These are phyloP conservation scores for Sisymbrium irio DNA, from an alignment of 345 rosid genomes.

Conservation along the genomic window DNA sequence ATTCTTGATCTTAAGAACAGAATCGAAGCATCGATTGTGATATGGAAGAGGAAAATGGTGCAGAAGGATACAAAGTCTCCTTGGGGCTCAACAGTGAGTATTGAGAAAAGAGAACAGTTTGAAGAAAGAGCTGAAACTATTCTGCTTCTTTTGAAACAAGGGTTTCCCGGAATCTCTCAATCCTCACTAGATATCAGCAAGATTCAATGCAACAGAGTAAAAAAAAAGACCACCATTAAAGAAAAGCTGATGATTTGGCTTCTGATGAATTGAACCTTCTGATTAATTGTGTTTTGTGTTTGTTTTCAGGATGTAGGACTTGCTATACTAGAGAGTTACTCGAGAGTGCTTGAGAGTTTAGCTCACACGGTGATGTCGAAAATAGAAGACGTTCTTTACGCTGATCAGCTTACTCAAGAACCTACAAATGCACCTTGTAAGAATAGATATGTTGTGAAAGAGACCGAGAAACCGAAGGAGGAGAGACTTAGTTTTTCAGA, in stretches of 20 bases:
- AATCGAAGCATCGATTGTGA: slow-evolving; percentile 86
- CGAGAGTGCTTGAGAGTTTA: slow-evolving; percentile 80
- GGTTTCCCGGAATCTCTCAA: slow-evolving; percentile 77
- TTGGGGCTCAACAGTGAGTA: slow-evolving; percentile 83
- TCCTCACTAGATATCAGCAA: slow-evolving; percentile 82
- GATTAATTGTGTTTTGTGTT: background rate
- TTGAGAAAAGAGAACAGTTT: slow-evolving; percentile 83
- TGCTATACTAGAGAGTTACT: slow-evolving; percentile 80
- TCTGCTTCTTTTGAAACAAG: slow-evolving; percentile 67
- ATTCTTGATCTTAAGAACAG: slow-evolving; percentile 79
- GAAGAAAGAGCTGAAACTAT: slow-evolving; percentile 93
- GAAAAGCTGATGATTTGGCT: background rate
- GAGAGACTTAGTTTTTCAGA: slow-evolving; percentile 26
- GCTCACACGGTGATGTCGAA: slow-evolving; percentile 73
- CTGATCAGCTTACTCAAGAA: slow-evolving; percentile 53
- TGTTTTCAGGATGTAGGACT: slow-evolving; percentile 74
- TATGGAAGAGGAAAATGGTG: slow-evolving; percentile 86
- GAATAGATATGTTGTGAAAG: slow-evolving; percentile 33
- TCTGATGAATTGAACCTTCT: background rate
- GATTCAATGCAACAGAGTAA: slow-evolving; percentile 58
- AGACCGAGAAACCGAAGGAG: slow-evolving; percentile 29
- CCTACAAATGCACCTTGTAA: slow-evolving; percentile 43
- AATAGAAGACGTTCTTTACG: slow-evolving; percentile 74
- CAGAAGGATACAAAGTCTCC: slow-evolving; percentile 75
- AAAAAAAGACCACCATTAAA: background rate